phyloP scores from a whole-genome alignment of 2,329 filamentous ascomycete genomes.

The Myriosclerotinia duriaeana region DNA sequence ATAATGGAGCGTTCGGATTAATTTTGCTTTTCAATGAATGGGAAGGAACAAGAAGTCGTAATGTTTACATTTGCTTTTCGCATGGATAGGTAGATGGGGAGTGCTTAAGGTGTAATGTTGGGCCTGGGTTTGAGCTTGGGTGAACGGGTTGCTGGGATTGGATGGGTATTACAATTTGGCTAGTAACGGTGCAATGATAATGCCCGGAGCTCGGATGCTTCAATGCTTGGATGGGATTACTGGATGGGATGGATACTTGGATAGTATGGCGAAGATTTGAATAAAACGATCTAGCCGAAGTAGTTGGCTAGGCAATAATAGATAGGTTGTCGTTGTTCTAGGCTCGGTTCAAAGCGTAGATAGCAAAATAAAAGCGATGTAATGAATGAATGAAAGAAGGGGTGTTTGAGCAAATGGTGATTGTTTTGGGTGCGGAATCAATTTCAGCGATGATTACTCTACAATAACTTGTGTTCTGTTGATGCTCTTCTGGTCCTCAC shows the following conservation, averaged over 20 bases:
- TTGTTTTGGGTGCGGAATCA: background rate
- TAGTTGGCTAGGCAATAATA: background rate
- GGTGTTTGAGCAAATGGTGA: background rate
- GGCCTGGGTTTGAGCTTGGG: background rate
- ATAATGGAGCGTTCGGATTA: background rate
- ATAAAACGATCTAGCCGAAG: background rate
- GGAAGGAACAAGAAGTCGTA: background rate
- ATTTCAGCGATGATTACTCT: background rate
- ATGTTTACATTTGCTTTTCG: background rate
- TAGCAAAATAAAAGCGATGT: background rate
- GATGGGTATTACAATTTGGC: background rate
- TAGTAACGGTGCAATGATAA: background rate
- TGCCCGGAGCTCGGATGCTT: background rate
- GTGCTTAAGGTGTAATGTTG: background rate
- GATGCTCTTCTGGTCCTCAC: background rate
- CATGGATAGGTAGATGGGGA: background rate
- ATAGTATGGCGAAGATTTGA: background rate
- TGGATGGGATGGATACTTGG: background rate
- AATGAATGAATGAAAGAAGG: background rate
- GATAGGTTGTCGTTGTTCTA: too few relatives aligned
- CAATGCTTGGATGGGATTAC: background rate
- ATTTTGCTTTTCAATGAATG: background rate
- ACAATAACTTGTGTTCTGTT: background rate
- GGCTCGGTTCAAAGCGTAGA: background rate
- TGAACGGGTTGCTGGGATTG: background rate